These are phyloP conservation scores for Tetrahymena elliotti DNA, from an alignment of 73 alveolate species.

Conservation along the genomic window DNA sequence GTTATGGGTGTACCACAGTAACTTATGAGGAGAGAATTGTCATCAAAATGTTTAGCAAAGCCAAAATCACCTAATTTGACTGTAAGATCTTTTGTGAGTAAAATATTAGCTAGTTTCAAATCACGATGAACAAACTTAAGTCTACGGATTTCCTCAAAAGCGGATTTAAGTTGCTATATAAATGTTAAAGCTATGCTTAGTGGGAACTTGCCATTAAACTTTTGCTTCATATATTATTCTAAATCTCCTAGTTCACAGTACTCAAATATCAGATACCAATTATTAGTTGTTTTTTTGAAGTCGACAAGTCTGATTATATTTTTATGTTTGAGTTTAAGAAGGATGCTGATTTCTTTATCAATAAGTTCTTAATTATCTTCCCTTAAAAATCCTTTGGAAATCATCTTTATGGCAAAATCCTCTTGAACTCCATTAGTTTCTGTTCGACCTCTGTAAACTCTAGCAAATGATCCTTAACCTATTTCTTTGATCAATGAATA, in stretches of 20 bases:
- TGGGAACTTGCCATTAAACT: background rate
- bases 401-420: constrained; percentile 41
- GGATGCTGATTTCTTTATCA: constrained; percentile 32
- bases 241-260: constrained; percentile 36
- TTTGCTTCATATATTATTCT: constrained; percentile 28
- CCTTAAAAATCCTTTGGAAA: constrained; percentile 21
- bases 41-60: background rate
- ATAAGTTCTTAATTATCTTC: constrained; percentile 19
- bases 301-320: constrained; percentile 33
- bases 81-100: background rate
- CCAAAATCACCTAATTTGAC: background rate
- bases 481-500: constrained; percentile 31
- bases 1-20: constrained; percentile 69
- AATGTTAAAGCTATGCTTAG: background rate
- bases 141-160: background rate
- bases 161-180: background rate
- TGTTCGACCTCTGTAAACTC: constrained; percentile 37
- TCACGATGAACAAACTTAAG: background rate
- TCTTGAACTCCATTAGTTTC: constrained; percentile 26
- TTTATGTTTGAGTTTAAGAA: constrained; percentile 14
- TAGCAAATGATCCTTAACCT: constrained; percentile 34
- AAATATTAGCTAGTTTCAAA: background rate
- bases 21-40: background rate
- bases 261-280: constrained; percentile 29
- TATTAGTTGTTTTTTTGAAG: constrained; percentile 24